These are phyloP conservation scores for Populus hybrid DNA, from an alignment of 441 rosid genomes.

Conservation along the genomic window DNA sequence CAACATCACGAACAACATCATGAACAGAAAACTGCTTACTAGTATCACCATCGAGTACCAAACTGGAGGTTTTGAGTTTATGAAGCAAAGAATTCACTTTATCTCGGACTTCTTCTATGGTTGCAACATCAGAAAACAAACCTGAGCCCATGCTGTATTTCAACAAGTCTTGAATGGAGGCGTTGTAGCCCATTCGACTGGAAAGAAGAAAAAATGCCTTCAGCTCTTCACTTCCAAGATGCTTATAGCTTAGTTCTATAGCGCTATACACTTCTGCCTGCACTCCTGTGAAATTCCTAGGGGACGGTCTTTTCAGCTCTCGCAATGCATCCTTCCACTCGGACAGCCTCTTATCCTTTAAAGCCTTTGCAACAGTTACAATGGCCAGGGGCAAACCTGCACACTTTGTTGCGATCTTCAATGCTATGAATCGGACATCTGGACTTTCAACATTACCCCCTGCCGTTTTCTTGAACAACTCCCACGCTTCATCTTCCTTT, in stretches of 20 bases:
- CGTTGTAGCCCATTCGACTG: neutral
- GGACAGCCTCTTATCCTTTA: neutral
- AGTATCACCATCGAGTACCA: neutral
- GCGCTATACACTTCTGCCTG: neutral
- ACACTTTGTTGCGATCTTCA: slow-evolving; percentile 9
- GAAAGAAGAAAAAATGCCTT: slow-evolving; percentile 19
- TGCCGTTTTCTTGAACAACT: slow-evolving; percentile 17
- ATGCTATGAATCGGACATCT: neutral
- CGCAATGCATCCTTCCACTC: slow-evolving; percentile 11
- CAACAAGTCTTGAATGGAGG: slow-evolving; percentile 4
- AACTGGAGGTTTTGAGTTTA: neutral
- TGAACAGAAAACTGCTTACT: neutral
- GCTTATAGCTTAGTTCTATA: slow-evolving; percentile 17
- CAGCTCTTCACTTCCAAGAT: slow-evolving; percentile 10
- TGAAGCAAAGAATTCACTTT: neutral
- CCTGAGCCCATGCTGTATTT: neutral
- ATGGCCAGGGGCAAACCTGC: slow-evolving; percentile 20
- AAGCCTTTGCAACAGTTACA: slow-evolving; percentile 18
- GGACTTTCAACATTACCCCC: neutral
- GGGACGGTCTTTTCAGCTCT: neutral
- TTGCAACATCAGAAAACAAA: neutral
- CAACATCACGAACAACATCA: neutral
- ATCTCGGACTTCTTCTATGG: neutral
- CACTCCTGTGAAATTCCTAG: neutral
- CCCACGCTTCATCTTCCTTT: slow-evolving; percentile 19